Evolutionary conservation across 768 basidiomycete species (phyloP).

Genomic region (Mycena venus): DNA sequence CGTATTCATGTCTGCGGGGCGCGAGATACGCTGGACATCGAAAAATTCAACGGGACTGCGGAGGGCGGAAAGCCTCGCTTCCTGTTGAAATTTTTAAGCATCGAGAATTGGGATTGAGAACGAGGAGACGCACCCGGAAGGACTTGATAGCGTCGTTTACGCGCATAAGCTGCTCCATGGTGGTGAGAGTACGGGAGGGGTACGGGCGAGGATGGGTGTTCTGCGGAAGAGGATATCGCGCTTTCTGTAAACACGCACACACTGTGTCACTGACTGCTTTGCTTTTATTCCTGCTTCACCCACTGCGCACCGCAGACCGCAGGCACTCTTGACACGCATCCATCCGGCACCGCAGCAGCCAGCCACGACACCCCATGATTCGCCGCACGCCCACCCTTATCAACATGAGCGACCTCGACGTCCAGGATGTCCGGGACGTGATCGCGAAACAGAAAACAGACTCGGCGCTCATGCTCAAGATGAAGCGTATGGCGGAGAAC

Average conservation of each 20-base stretch:
- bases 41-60: conserved; percentile 85
- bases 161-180: conserved; percentile 78
- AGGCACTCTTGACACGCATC: conserved; percentile 1
- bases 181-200: conserved; percentile 30
- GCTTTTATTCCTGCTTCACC: conserved; percentile 27
- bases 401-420: conserved; percentile 80
- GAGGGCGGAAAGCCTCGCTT: conserved; percentile 82
- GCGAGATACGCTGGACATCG: conserved; percentile 85
- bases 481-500: conserved; percentile 62
- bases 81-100: conserved; percentile 64
- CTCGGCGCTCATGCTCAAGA: conserved; percentile 53
- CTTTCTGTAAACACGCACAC: conserved; percentile 1
- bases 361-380: conserved; percentile 67
- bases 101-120: neutral
- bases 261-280: no score
- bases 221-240: neutral
- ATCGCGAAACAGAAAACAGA: conserved; percentile 63
- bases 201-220: conserved; percentile 18
- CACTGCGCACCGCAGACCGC: conserved; percentile 29
- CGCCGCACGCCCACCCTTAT: conserved; percentile 83
- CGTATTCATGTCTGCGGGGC: conserved; percentile 84
- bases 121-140: conserved; percentile 67
- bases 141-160: conserved; percentile 78
- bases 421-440: conserved; percentile 82
- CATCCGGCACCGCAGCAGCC: neutral